Percentiles rank a stretch among this genome's conserved stretches.
Evolutionary conservation across 2,329 filamentous ascomycete species (phyloP).

Genomic region (Zymoseptoria brevis): DNA sequence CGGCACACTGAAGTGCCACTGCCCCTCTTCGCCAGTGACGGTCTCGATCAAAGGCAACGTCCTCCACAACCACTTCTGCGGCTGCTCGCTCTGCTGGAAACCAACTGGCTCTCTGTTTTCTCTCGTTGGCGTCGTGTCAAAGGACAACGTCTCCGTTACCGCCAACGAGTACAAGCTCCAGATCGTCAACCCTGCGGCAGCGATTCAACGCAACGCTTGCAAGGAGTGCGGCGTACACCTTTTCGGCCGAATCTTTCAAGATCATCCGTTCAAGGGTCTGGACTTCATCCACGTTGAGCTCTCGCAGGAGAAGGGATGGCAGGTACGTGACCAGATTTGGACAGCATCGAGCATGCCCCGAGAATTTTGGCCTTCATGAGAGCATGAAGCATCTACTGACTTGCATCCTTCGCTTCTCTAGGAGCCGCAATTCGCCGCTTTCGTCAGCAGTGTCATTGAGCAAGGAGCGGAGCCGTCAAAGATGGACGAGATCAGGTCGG

Average conservation of each 20-base stretch:
- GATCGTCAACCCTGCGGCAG: constrained; percentile 48
- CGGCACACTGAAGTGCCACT: constrained; percentile 56
- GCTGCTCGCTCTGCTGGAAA: constrained; percentile 68
- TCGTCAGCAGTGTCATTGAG: constrained; percentile 61
- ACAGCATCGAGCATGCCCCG: no score
- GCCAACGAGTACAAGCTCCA: constrained; percentile 51
- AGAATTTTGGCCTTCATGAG: no score
- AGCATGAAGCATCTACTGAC: no score
- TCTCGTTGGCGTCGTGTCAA: constrained; percentile 54
- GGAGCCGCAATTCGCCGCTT: constrained; percentile 62
- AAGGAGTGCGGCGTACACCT: constrained; percentile 54
- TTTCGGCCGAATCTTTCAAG: constrained; percentile 56
- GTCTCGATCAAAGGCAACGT: constrained; percentile 53
- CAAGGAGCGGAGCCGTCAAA: constrained; percentile 52
- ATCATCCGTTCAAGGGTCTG: constrained; percentile 61
- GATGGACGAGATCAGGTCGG: constrained; percentile 48
- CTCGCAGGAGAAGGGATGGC: constrained; percentile 53
- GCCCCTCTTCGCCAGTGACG: constrained; percentile 48
- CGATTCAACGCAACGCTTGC: constrained; percentile 56
- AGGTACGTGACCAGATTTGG: not conserved
- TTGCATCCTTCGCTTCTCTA: constrained; percentile 30
- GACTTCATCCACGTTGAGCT: constrained; percentile 62
- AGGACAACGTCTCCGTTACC: constrained; percentile 48
- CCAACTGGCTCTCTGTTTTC: constrained; percentile 56
- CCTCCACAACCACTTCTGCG: constrained; percentile 62